phyloP scores from a whole-genome alignment of 129 eudicot genomes.

The Rutidosis leptorrhynchoides region DNA sequence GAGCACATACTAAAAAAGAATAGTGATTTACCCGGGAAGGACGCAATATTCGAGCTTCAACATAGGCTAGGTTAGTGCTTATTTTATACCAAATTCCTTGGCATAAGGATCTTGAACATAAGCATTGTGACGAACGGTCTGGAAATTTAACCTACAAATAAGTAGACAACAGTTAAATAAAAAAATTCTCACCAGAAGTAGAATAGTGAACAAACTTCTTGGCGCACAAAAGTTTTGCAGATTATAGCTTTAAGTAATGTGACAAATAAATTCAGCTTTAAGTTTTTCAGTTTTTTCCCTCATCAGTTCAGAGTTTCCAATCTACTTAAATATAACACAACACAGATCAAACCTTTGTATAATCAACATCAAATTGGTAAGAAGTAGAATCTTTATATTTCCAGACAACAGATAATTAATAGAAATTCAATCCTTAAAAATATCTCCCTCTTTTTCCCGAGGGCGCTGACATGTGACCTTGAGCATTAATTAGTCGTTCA shows the following conservation, averaged over 20 bases:
- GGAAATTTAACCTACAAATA: constrained; percentile 16
- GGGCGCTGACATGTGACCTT: constrained; percentile 97
- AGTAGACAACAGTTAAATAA: not conserved
- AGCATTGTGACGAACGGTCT: constrained; percentile 90
- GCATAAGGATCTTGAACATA: constrained; percentile 82
- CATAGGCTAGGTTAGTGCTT: constrained; percentile 73
- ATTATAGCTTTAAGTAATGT: too few species aligned
- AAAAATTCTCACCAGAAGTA: not conserved
- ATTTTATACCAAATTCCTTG: constrained; percentile 89
- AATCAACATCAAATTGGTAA: not conserved
- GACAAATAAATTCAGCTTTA: not conserved
- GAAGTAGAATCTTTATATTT: not conserved
- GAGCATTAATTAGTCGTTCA: constrained; percentile 79
- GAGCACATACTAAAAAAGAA: not conserved
- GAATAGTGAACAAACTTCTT: not conserved
- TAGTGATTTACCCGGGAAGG: constrained; percentile 68
- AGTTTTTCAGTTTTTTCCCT: not conserved
- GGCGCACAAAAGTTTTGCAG: not conserved
- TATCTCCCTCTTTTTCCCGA: constrained; percentile 74
- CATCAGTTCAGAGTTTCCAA: not conserved
- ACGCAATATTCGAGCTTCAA: constrained; percentile 91
- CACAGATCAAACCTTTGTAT: not conserved
- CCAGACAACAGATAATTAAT: not conserved
- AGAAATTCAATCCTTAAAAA: constrained; percentile 59
- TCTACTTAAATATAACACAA: not conserved